phyloP scores from a whole-genome alignment of 2,329 filamentous ascomycete species.

The Colletotrichum agaves region DNA sequence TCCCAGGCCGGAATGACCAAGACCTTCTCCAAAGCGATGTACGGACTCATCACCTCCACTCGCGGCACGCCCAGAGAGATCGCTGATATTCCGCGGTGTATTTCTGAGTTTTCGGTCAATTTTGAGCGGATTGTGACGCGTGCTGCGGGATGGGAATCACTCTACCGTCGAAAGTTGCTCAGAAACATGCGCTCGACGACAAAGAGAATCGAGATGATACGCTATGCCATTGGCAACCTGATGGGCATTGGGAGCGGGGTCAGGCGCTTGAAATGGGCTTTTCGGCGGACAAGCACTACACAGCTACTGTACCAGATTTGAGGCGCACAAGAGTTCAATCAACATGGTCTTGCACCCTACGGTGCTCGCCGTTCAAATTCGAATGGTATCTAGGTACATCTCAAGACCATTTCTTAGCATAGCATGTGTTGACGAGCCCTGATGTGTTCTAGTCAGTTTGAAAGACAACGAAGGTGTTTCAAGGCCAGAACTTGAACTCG shows the following conservation, averaged over 20 bases:
- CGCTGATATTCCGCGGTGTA: background rate
- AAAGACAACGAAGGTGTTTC: background rate
- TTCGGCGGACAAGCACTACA: background rate
- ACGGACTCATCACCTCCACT: background rate
- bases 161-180: background rate
- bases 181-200: background rate
- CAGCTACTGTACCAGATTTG: background rate
- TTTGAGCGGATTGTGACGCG: background rate
- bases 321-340: background rate
- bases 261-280: background rate
- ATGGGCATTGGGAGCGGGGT: background rate
- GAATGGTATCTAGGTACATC: background rate
- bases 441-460: rapidly evolving
- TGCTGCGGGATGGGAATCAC: background rate
- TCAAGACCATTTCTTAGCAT: rapidly evolving
- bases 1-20: background rate
- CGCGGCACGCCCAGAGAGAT: background rate
- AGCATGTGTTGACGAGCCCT: rapidly evolving
- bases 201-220: background rate
- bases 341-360: background rate
- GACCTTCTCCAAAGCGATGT: slow-evolving; percentile 2
- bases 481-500: background rate
- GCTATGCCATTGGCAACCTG: background rate
- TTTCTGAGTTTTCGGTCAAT: background rate
- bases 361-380: background rate